phyloP scores from a whole-genome alignment of 805 yeast genomes.

The Candida peoriensis region DNA sequence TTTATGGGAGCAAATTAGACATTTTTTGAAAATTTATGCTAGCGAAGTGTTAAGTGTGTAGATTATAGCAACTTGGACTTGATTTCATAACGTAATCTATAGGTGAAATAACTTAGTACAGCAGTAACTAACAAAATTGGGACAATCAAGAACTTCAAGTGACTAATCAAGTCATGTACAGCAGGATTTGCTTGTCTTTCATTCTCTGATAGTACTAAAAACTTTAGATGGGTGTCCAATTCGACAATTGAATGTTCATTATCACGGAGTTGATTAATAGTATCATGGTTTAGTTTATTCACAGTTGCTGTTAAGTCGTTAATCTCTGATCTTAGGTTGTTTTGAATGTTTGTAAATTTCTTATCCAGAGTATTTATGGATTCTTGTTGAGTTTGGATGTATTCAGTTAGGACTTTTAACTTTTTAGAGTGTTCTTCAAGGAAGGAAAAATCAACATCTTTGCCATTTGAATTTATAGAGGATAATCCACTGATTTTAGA shows the following conservation, averaged over 20 bases:
- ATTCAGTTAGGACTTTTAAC: slow-evolving; percentile 7
- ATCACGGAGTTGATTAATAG: slow-evolving; percentile 20
- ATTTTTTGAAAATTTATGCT: too few species aligned
- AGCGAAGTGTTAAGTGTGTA: too few species aligned
- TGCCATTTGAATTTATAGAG: slow-evolving; percentile 4
- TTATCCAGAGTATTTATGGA: slow-evolving; percentile 5
- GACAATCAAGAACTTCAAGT: slow-evolving; percentile 23
- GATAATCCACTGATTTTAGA: slow-evolving; percentile 16
- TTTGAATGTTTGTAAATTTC: slow-evolving; percentile 7
- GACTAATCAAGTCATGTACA: slow-evolving; percentile 19
- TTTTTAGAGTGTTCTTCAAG: slow-evolving; percentile 16
- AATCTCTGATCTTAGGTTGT: slow-evolving; percentile 3
- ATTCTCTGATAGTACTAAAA: slow-evolving; percentile 20
- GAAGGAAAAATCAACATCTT: slow-evolving; percentile 18
- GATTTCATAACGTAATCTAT: slow-evolving; percentile 55
- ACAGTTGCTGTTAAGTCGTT: slow-evolving; percentile 3
- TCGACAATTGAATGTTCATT: slow-evolving; percentile 18
- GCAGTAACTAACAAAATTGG: slow-evolving; percentile 23
- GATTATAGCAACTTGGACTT: slow-evolving; percentile 50
- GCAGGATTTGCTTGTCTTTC: slow-evolving; percentile 18
- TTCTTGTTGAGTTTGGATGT: slow-evolving; percentile 1
- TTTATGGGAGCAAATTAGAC: too few species aligned
- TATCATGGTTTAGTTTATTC: slow-evolving; percentile 17
- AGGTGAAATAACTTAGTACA: slow-evolving; percentile 40
- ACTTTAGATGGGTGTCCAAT: slow-evolving; percentile 15